Evolutionary conservation across 1,284 basidiomycete genomes (phyloP), one percentile per base, ranked within the genome.

Genomic region (Thelephora terrestris): DNA sequence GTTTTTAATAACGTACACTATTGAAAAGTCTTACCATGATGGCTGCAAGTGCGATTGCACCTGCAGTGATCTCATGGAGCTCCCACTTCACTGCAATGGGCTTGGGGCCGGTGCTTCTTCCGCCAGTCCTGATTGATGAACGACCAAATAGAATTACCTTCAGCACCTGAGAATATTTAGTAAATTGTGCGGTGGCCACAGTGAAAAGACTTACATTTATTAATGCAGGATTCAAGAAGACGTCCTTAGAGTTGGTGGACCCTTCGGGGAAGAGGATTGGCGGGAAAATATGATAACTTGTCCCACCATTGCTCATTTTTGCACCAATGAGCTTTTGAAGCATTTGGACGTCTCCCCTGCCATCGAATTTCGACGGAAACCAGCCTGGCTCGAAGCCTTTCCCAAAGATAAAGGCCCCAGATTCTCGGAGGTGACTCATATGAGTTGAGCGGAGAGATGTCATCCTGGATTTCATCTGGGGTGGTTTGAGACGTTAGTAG

Each of bases 191-290:
- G 3, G 20, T 21, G 38, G 17, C 3, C 18, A 10, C 6, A 18
- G 37, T 17, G 14, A 5, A 39, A 6, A 21, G 4, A 14, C 38
- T 21, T 40, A 40, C 38, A 3, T 40, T 40, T 5, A 17, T n/a
- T 16, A 40, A 40, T 3, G 23, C 38, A 3, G 38, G 38, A n/a
- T 40, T 40, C 23, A 24, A 21, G 23, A 40, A 40, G 59, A 37
- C 67, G 53, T 0, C 49, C 47, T 1, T 59, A 45, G 43, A 63
- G 60, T 21, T 65, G 60, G 18, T 55, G 44, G 9, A 65, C n/a
- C 23, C 20, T 2, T 40, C 38, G 17, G 20, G 38, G n/a, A 7
- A 40, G 23, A 40, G n/a, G 14, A 40, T 40, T 7, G 12, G 21
- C 3, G 38, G 38, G 23, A 40, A n/a, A n/a, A 20, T 6, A 17